Conservation (phyloP, 345 rosid species). For the Salix udensis region DNA sequence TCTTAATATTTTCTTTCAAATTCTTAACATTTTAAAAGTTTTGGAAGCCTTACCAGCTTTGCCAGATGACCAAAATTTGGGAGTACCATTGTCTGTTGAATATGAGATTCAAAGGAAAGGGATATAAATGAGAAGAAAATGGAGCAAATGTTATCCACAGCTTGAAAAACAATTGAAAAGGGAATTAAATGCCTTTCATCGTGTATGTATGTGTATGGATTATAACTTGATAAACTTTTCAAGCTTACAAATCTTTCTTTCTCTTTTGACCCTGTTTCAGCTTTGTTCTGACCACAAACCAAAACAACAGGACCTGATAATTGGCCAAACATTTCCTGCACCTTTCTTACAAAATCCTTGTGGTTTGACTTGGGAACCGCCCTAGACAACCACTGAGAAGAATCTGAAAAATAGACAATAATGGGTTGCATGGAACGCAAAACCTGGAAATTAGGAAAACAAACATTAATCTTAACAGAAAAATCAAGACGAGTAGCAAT, state of each 20-base stretch:
- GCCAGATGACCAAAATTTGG: slow-evolving; percentile 82
- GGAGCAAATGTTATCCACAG: neutral
- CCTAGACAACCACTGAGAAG: slow-evolving; percentile 87
- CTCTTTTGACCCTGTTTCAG: slow-evolving; percentile 74
- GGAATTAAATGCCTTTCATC: neutral
- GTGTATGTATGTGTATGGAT: neutral
- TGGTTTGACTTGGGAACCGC: slow-evolving; percentile 74
- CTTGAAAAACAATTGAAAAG: neutral
- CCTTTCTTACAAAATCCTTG: slow-evolving; percentile 64
- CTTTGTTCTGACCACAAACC: slow-evolving; percentile 86
- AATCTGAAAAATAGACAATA: slow-evolving; percentile 88
- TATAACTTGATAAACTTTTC: slow-evolving; percentile 3
- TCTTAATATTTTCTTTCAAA: neutral
- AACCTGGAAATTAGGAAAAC: slow-evolving; percentile 55
- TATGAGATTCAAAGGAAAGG: slow-evolving; percentile 8
- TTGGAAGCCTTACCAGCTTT: slow-evolving; percentile 63
- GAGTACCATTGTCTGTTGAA: slow-evolving; percentile 83
- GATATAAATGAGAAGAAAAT: slow-evolving; percentile 5
- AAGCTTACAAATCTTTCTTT: slow-evolving; percentile 78
- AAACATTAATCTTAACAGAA: slow-evolving; percentile 10
- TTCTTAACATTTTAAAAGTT: neutral
- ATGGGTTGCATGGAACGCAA: slow-evolving; percentile 69
- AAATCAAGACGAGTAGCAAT: neutral
- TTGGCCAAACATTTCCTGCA: slow-evolving; percentile 72
- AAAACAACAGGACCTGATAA: slow-evolving; percentile 78